Evolutionary conservation across 495 filamentous ascomycete species (phyloP).

Genomic region (Neurospora sp.): DNA sequence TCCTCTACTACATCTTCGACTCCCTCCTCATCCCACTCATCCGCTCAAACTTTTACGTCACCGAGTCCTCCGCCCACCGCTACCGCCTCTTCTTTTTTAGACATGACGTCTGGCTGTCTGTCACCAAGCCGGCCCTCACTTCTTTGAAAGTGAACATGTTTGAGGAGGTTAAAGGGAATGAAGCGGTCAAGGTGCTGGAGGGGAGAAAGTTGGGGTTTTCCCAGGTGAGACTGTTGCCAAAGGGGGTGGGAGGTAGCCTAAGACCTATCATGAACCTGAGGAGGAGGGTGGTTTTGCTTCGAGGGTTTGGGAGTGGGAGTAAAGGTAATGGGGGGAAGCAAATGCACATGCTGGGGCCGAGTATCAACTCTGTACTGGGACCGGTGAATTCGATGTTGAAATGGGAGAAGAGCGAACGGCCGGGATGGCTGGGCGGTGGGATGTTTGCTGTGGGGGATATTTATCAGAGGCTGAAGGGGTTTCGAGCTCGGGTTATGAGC

Average conservation of each 20-base stretch:
- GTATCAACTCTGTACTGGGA: constrained; percentile 71
- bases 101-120: constrained; percentile 76
- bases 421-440: constrained; percentile 56
- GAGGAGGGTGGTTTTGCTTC: constrained; percentile 43
- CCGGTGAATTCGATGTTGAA: constrained; percentile 70
- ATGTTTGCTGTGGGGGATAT: constrained; percentile 77
- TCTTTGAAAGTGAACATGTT: constrained; percentile 63
- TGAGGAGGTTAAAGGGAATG: constrained; percentile 51
- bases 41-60: constrained; percentile 83
- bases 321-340: constrained; percentile 6
- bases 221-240: constrained; percentile 72
- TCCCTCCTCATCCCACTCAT: constrained; percentile 83
- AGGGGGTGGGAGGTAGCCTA: constrained; percentile 34
- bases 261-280: constrained; percentile 83
- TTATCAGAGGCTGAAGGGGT: constrained; percentile 60
- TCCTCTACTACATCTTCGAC: constrained; percentile 50
- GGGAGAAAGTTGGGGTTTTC: constrained; percentile 41
- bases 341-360: constrained; percentile 42
- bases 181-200: no score
- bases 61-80: constrained; percentile 64
- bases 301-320: neutral
- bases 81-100: constrained; percentile 89
- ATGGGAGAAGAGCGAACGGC: constrained; percentile 56
- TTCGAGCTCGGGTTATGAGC: constrained; percentile 39
- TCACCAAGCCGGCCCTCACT: constrained; percentile 63